phyloP scores from a whole-genome alignment of 139 green algal genomes.

The Chlorella sp. region DNA sequence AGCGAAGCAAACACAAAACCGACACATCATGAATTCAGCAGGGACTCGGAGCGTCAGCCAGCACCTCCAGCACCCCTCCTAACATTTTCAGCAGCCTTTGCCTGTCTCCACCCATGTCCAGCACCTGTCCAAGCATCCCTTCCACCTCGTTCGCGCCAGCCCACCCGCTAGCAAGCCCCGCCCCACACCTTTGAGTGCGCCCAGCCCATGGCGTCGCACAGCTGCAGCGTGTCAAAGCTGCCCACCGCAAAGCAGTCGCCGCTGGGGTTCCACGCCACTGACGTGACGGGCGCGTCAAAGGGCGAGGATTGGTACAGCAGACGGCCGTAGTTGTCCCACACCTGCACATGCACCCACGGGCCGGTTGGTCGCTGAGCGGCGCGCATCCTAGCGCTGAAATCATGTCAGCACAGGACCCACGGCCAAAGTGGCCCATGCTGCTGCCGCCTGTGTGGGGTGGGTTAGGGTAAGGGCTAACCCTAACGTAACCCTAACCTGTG shows the following conservation, averaged over 20 bases:
- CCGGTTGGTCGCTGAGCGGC: no score
- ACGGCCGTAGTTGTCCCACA: slow-evolving; percentile 68
- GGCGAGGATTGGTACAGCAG: slow-evolving; percentile 55
- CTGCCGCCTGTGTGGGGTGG: no score
- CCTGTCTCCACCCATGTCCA: slow-evolving; percentile 1
- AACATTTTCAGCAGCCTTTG: slow-evolving; percentile 4
- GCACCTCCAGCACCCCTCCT: neutral
- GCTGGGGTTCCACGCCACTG: slow-evolving; percentile 55
- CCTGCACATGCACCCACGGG: slow-evolving; percentile 26
- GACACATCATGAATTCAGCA: no score
- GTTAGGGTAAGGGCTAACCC: no score
- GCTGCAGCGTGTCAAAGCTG: slow-evolving; percentile 49
- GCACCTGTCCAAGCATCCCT: no score
- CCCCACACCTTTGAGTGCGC: slow-evolving; percentile 46
- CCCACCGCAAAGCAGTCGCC: slow-evolving; percentile 64
- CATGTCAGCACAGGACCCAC: no score
- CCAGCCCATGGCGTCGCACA: slow-evolving; percentile 69
- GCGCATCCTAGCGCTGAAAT: no score
- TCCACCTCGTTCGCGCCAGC: slow-evolving; percentile 34
- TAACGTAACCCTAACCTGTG: no score
- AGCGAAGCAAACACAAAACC: no score
- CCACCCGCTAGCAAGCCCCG: no score
- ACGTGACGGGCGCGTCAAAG: slow-evolving; percentile 47
- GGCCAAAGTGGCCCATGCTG: no score
- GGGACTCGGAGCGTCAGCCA: no score